These are phyloP conservation scores for Inga oerstediana DNA, from an alignment of 306 rosid species.

Conservation along the genomic window DNA sequence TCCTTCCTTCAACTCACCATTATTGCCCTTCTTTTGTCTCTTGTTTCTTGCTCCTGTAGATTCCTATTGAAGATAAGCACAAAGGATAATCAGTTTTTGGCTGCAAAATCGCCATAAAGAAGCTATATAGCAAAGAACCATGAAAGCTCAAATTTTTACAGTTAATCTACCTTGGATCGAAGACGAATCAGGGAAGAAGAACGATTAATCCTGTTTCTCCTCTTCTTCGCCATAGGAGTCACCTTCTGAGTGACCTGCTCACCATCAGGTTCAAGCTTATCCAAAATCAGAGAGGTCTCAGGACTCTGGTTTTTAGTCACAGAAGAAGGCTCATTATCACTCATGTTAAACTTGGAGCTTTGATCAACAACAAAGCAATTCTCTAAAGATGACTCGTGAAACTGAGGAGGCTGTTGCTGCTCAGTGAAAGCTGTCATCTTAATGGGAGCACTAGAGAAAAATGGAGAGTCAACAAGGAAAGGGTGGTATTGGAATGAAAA, in stretches of 20 bases:
- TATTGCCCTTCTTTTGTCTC: slow-evolving; percentile 57
- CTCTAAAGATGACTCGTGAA: slow-evolving; percentile 36
- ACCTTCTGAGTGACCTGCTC: slow-evolving; percentile 70
- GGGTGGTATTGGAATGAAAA: slow-evolving; percentile 58
- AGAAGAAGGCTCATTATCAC: slow-evolving; percentile 60
- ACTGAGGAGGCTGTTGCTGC: slow-evolving; percentile 4
- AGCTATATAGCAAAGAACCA: no score
- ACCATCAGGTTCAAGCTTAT: slow-evolving; percentile 62
- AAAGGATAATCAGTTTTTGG: slow-evolving; percentile 9
- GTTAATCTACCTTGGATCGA: slow-evolving; percentile 51
- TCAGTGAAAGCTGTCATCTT: slow-evolving; percentile 33
- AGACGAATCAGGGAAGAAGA: slow-evolving; percentile 43
- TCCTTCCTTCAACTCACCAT: slow-evolving; percentile 37
- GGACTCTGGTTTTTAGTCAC: slow-evolving; percentile 56
- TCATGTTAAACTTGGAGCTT: slow-evolving; percentile 41
- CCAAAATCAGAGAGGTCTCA: slow-evolving; percentile 64
- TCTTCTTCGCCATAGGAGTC: slow-evolving; percentile 50
- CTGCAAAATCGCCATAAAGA: neutral
- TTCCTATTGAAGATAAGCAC: slow-evolving; percentile 38
- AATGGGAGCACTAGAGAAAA: slow-evolving; percentile 39
- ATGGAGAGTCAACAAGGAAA: slow-evolving; percentile 52
- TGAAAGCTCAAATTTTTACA: neutral
- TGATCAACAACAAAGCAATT: slow-evolving; percentile 51
- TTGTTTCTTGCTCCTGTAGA: slow-evolving; percentile 45
- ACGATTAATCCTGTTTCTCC: slow-evolving; percentile 36